Evolutionary conservation across 2,329 filamentous ascomycete genomes (phyloP), one percentile per base, ranked within the genome.

Genomic region (Colletotrichum salicis): DNA sequence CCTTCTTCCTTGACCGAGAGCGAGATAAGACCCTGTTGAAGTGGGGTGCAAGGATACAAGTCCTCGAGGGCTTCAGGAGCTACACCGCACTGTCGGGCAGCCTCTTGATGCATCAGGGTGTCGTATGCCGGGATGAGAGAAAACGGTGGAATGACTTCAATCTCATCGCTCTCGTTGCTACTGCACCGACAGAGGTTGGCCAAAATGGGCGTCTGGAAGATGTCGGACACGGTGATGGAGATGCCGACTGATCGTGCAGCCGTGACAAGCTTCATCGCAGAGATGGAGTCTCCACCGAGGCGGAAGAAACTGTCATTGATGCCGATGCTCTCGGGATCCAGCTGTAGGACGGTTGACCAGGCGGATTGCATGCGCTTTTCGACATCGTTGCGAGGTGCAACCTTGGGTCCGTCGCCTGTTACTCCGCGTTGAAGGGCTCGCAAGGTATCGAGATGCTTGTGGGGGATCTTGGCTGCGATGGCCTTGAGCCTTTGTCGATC

Each of bases 21-120:
- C 0, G 82, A 79, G 31, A 86, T 75, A 1, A 86, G 76, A 4
- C 82, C 82, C 66, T 82, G 81, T 61, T 85, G 84, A 0, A 85
- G 75, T 1, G 81, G 78, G 6, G 81, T 82, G 75, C 82, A 84
- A 8, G 83, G 83, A 59, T 82, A 85, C 0, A 80, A 72, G 67
- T 85, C 82, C 33, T 79, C 27, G 35, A 59, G 51, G n/a, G 22
- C 51, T 22, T 27, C 51, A 3, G 22, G 51, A 29, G 12, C 11
- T 11, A 54, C 51, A 24, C 51, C 24, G 22, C 51, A 54, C 22
- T 54, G 51, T 13, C 51, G n/a, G 22, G 51, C 51, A 24, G 51
- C 51, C 24, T 54, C 51, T 27, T 24, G 51, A 29, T 54, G 51
- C 24, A 54, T 54, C 10, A 27, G 24, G 11, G n/a, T 54, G 13